phyloP scores from a whole-genome alignment of 768 basidiomycete species.

The Termitomyces sp. region DNA sequence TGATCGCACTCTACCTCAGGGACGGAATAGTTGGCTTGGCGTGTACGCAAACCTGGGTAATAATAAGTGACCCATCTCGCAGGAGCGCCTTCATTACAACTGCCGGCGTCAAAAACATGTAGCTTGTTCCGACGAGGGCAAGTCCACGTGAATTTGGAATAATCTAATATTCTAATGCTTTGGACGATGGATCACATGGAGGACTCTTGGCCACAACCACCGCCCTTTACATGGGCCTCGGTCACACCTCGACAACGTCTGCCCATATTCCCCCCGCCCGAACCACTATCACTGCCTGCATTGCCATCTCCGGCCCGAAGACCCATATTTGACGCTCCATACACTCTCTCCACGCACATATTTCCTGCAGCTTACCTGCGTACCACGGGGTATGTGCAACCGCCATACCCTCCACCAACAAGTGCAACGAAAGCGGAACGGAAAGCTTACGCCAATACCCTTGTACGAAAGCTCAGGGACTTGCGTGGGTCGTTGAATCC shows the following conservation, averaged over 20 bases:
- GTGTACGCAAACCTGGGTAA: too few species aligned
- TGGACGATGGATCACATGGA: not conserved
- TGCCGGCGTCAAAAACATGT: too few species aligned
- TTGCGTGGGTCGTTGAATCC: conserved; percentile 26
- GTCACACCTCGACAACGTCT: conserved; percentile 22
- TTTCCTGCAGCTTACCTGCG: conserved; percentile 50
- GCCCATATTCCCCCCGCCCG: conserved; percentile 34
- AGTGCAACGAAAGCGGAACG: conserved; percentile 33
- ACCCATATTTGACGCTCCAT: conserved; percentile 29
- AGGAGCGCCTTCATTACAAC: too few species aligned
- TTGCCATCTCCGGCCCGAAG: conserved; percentile 34
- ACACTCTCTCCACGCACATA: conserved; percentile 46
- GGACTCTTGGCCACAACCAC: conserved; percentile 17
- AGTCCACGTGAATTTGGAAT: too few species aligned
- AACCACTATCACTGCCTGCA: conserved; percentile 25
- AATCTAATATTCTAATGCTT: too few species aligned
- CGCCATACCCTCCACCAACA: conserved; percentile 25
- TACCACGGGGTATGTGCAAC: conserved; percentile 34
- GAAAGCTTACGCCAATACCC: conserved; percentile 19
- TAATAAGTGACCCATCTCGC: too few species aligned
- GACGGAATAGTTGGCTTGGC: too few species aligned
- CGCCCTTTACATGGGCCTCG: conserved; percentile 22
- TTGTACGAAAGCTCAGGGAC: conserved; percentile 19
- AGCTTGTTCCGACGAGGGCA: too few species aligned
- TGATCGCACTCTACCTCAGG: too few species aligned